Evolutionary conservation across 164 flowering plant genomes (phyloP).

Genomic region (Platanus orientalis): DNA sequence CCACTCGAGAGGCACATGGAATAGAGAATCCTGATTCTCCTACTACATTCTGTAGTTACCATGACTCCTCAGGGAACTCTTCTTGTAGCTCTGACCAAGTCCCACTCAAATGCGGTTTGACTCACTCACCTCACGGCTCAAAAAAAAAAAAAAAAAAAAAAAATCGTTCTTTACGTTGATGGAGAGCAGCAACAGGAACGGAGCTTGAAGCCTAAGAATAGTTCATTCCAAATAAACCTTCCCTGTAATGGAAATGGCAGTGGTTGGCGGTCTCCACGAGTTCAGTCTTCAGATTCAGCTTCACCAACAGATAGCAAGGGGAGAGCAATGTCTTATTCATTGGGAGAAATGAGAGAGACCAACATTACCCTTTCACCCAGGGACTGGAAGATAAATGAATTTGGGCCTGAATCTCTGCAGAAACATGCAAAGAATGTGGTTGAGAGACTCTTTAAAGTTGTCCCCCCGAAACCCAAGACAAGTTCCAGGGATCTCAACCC

Average conservation of each 20-base stretch:
- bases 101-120: slow-evolving; percentile 21
- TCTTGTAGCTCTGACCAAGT: slow-evolving; percentile 38
- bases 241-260: slow-evolving; percentile 25
- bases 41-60: slow-evolving; percentile 27
- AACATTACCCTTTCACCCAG: slow-evolving; percentile 30
- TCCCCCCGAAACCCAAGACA: slow-evolving; percentile 26
- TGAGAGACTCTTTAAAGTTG: slow-evolving; percentile 62
- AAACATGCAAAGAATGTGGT: slow-evolving; percentile 72
- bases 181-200: slow-evolving; percentile 75
- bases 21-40: slow-evolving; percentile 32
- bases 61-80: slow-evolving; percentile 28
- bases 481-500: slow-evolving; percentile 35
- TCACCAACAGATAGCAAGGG: slow-evolving; percentile 49
- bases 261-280: slow-evolving; percentile 56
- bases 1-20: too few species aligned
- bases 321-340: slow-evolving; percentile 47
- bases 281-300: slow-evolving; percentile 45
- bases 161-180: slow-evolving; percentile 87
- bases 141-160: slow-evolving; percentile 40
- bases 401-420: slow-evolving; percentile 58
- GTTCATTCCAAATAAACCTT: slow-evolving; percentile 26
- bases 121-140: slow-evolving; percentile 40
- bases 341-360: slow-evolving; percentile 47
- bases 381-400: slow-evolving; percentile 44
- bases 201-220: slow-evolving; percentile 25